Evolutionary conservation across 2,329 filamentous ascomycete genomes (phyloP).

Genomic region (Simplicillium aogashimaense): DNA sequence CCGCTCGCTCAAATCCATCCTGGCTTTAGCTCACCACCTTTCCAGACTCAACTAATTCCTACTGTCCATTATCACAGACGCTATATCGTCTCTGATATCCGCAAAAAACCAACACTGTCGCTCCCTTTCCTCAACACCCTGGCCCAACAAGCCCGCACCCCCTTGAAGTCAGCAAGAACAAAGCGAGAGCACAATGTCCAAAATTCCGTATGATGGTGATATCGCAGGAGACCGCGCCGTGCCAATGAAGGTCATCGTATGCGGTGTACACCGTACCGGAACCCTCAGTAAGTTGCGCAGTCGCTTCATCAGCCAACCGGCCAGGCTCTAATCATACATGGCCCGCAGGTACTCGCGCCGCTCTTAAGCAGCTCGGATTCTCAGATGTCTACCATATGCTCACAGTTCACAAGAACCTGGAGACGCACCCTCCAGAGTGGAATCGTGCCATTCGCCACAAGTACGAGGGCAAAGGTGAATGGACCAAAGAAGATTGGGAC

Average conservation of each 20-base stretch:
- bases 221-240: conserved; percentile 15
- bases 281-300: conserved; percentile 19
- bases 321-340: not conserved
- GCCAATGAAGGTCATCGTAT: conserved; percentile 29
- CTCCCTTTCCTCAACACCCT: too few relatives aligned
- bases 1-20: too few relatives aligned
- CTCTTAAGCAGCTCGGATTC: conserved; percentile 23
- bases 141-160: too few relatives aligned
- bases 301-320: not conserved
- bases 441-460: conserved; percentile 20
- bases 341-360: conserved; percentile 20
- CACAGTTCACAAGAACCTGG: conserved; percentile 15
- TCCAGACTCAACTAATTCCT: too few relatives aligned
- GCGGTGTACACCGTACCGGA: conserved; percentile 26
- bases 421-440: conserved; percentile 16
- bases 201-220: too few relatives aligned
- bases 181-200: too few relatives aligned
- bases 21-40: too few relatives aligned
- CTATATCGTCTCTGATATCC: too few relatives aligned
- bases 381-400: conserved; percentile 27
- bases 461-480: conserved; percentile 17
- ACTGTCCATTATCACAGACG: too few relatives aligned
- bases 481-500: conserved; percentile 33
- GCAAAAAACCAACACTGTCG: too few relatives aligned
- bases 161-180: too few relatives aligned